Base-by-base conservation (phyloP, 2,329 filamentous ascomycete genomes). In the Colletotrichum sp. region DNA sequence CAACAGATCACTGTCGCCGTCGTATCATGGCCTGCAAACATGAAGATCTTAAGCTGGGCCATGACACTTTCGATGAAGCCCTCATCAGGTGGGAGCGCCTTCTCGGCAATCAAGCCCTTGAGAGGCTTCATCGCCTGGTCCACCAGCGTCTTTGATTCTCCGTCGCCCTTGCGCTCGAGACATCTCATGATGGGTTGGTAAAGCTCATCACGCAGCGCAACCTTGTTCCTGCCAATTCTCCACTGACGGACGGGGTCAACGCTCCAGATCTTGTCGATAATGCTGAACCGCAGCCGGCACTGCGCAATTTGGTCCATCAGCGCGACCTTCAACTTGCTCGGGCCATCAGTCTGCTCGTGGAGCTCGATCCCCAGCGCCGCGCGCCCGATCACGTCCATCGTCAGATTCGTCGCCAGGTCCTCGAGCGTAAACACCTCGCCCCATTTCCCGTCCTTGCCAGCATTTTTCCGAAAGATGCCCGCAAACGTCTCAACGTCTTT, bases 301-400 rank as follows among this genome's bases (percentile, higher is more conserved):
- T 24, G 36, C 12, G 32, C 21, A 15, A 75, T 65, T 15, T 77
- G 71, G 28, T 75, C 67, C 34, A 69, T 44, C 13, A 77, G 49
- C 4, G 71, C 63, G 3, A n/a, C 55, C 28, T 28, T 64, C 18
- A 78, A 44, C n/a, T 55, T 60, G 59, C 71, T 74, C 5, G 75
- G 68, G 15, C 67, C 67, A 12, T 49, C 26, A 3, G 36, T 65
- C 52, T 78, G 77, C 39, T 77, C 74, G 10, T 63, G 55, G 4
- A 78, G 39, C 32, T 72, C 60, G 6, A 78, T 62, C 3, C 69
- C 70, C 81, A 87, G 76, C 4, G 83, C 80, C 16, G 84, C 81
- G n/a, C 83, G 80, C 18, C 79, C 79, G 62, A 87, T 88, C 32
- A 87, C 80, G 63, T 88, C 86, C 10, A 87, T 83, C 0, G 86